Evolutionary conservation across 2,329 filamentous ascomycete genomes (phyloP), one percentile per base, ranked within the genome.

Genomic region (Curvularia eragrostidis): DNA sequence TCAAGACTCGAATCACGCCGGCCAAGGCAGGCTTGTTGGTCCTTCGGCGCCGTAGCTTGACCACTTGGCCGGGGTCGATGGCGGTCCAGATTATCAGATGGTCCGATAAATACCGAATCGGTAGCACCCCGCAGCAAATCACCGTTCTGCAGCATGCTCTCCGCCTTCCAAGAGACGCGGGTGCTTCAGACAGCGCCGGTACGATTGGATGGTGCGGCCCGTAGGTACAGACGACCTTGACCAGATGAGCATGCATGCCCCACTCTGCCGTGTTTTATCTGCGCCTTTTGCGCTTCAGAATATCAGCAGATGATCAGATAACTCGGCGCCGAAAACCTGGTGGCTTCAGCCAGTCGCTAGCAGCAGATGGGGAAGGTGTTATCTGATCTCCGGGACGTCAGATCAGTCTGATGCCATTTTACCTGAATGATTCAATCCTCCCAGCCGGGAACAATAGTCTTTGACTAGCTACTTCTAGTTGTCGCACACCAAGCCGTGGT

Each of bases 61-160:
- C 53, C 61, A 61, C 52, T 42, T 18, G 38, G 50, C 52, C 18
- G 47, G 44, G 42, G 58, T 52, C 64, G 57, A 59, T 57, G 44
- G 39, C 19, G 62, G 63, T 61, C 68, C 63, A 67, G 68, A 70
- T 70, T 69, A 71, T 69, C 68, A 69, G 66, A 71, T 72, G 64
- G 67, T 30, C 64, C 64, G 68, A 70, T 71, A 64, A 62, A 18
- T 54, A 24, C 53, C 39, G 51, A 28, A 26, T 46, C 46, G 54
- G 38, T 52, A 57, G 47, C 53, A 55, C 50, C 48, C 59, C 60
- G 54, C 55, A 52, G 26, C 63, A 18, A 60, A 64, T 61, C 61
- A 61, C 24, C 10, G 41, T 18, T 12, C 38, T 21, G 38, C 28
- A 49, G 43, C 46, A 53, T 42, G 39, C 46, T 41, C 36, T 34